phyloP scores from a whole-genome alignment of 495 filamentous ascomycete genomes.

The Bryoglossum gracile region DNA sequence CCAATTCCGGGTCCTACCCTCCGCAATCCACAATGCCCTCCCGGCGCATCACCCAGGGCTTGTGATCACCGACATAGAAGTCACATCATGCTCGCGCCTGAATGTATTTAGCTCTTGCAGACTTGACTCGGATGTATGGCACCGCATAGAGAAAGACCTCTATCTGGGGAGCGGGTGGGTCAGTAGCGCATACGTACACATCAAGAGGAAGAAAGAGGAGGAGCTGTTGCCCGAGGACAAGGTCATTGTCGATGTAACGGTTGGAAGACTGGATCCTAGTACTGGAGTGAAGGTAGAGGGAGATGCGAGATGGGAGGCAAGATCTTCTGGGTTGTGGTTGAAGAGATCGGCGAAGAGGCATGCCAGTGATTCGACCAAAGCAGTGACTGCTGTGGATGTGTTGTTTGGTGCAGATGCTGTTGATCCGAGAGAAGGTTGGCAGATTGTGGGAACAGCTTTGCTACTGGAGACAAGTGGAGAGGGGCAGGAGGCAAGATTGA shows the following conservation, averaged over 20 bases:
- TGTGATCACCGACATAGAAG: constrained; percentile 84
- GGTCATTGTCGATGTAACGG: constrained; percentile 74
- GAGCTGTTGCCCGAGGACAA: constrained; percentile 68
- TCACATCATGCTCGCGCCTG: constrained; percentile 65
- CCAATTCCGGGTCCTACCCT: constrained; percentile 74
- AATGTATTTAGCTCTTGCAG: constrained; percentile 75
- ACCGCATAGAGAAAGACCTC: constrained; percentile 85
- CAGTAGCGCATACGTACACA: constrained; percentile 73
- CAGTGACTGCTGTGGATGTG: constrained; percentile 80
- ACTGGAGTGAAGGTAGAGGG: constrained; percentile 41
- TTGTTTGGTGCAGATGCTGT: constrained; percentile 91
- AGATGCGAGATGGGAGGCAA: constrained; percentile 71
- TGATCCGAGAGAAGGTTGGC: constrained; percentile 79
- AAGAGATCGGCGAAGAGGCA: constrained; percentile 69
- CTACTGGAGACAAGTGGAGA: constrained; percentile 57
- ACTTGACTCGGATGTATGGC: constrained; percentile 69
- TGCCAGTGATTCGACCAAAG: constrained; percentile 68
- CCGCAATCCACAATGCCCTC: constrained; percentile 71
- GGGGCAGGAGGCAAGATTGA: constrained; percentile 60
- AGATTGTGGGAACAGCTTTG: constrained; percentile 61
- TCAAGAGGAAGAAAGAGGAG: constrained; percentile 82
- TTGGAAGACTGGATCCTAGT: constrained; percentile 69
- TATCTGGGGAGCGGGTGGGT: constrained; percentile 69
- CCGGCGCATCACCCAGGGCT: constrained; percentile 73
- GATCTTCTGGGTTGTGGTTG: constrained; percentile 79